A percentile compares a stretch with the other conserved stretches of the same genome.
These are phyloP conservation scores for Coemansia javaensis DNA, from an alignment of 192 early-diverging fungal species.

Conservation along the genomic window DNA sequence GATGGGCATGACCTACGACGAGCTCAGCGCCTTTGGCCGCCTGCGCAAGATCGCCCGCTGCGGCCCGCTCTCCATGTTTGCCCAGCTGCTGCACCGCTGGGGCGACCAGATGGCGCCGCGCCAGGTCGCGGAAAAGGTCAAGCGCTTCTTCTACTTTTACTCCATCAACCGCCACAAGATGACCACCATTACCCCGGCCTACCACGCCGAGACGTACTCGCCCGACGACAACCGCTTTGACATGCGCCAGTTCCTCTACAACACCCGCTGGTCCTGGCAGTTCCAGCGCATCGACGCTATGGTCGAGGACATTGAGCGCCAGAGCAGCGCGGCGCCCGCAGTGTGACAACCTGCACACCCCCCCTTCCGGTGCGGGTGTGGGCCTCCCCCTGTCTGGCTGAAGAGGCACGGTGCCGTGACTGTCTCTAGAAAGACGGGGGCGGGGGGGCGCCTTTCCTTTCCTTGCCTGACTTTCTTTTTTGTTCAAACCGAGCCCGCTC, in stretches of 20 bases:
- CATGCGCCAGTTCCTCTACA: slow-evolving; percentile 92
- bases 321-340: not conserved
- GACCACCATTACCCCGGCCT: slow-evolving; percentile 92
- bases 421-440: too few relatives aligned
- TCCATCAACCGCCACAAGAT: slow-evolving; percentile 99
- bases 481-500: too few relatives aligned
- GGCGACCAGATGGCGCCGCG: slow-evolving; percentile 12
- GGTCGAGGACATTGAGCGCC: slow-evolving; percentile 28
- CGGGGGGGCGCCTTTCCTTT: too few relatives aligned
- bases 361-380: too few relatives aligned
- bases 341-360: too few relatives aligned
- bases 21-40: slow-evolving; percentile 85
- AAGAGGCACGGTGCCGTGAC: too few relatives aligned
- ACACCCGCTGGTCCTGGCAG: slow-evolving; percentile 90
- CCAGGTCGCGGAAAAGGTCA: slow-evolving; percentile 87
- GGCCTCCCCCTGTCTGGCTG: too few relatives aligned
- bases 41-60: slow-evolving; percentile 82
- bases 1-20: slow-evolving; percentile 98
- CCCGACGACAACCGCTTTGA: slow-evolving; percentile 99
- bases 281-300: slow-evolving; percentile 77
- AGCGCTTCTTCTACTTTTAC: slow-evolving; percentile 94
- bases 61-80: slow-evolving; percentile 95
- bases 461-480: too few relatives aligned
- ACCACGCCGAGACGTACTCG: slow-evolving; percentile 92
- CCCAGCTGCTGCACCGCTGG: slow-evolving; percentile 82